Conservation (phyloP, 2,329 filamentous ascomycete species). For the Thielaviopsis cerberus region DNA sequence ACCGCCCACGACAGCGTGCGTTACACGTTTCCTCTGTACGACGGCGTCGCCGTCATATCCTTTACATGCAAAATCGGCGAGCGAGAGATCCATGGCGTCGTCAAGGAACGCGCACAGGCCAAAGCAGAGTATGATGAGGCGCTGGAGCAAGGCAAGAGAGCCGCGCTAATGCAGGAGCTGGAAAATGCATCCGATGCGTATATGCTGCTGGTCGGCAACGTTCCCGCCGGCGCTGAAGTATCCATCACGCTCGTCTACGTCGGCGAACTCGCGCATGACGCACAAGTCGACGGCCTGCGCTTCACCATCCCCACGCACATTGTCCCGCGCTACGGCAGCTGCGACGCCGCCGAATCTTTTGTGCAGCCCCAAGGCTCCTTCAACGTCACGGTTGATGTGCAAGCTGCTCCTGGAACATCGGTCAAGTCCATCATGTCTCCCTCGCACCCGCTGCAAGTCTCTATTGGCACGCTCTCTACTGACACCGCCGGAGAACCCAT, state of each 20-base stretch:
- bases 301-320: conserved; percentile 52
- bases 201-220: conserved; percentile 47
- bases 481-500: background rate
- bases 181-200: conserved; percentile 46
- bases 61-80: conserved; percentile 47
- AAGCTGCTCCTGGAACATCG: conserved; percentile 32
- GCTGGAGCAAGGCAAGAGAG: conserved; percentile 36
- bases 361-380: conserved; percentile 5
- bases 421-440: conserved; percentile 48
- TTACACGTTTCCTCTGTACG: conserved; percentile 55
- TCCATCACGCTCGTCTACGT: conserved; percentile 46
- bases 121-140: conserved; percentile 40
- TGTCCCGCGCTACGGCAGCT: conserved; percentile 43
- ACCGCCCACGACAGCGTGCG: conserved; percentile 19
- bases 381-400: conserved; percentile 19
- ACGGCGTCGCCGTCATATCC: conserved; percentile 49
- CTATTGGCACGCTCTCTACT: conserved; percentile 38
- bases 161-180: conserved; percentile 47
- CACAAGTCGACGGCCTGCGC: conserved; percentile 45
- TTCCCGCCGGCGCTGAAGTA: conserved; percentile 38
- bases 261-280: conserved; percentile 54
- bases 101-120: conserved; percentile 47
- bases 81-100: conserved; percentile 41
- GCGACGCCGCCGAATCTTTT: background rate
- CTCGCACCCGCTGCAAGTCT: conserved; percentile 47